Evolutionary conservation across 345 rosid genomes (phyloP), one percentile per base, ranked within the genome.

Genomic region (Linum trigynum): DNA sequence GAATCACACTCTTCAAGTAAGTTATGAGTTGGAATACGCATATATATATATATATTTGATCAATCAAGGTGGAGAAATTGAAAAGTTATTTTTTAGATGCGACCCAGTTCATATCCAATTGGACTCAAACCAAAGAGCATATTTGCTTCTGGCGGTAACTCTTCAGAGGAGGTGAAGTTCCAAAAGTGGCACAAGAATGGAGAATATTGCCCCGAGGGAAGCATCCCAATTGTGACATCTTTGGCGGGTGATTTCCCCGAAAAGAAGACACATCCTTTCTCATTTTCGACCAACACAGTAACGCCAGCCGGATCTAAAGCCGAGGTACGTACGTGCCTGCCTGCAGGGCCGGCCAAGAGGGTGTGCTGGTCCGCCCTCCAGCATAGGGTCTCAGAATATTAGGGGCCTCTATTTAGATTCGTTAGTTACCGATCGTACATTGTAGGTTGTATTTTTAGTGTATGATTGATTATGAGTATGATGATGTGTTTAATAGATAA

Each of bases 201-300:
- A 39, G 11, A 65, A 56, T 77, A 45, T 45, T 45, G 78, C 40
- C 76, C 78, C 5, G 4, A 53, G 17, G 76, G 78, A 78, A 78
- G 71, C 12, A 66, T 74, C 15, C 76, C 78, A 10, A 66, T 74
- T 35, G 0, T 14, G 48, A 78, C 72, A 71, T 37, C 74, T 10
- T 41, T 38, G 4, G 10, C 4, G 9, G 0, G n/a, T 12, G 32
- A 45, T 59, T 14, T 32, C 5, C 40, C 23, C 14, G 55, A 7
- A 51, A 38, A 48, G 53, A 7, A 14, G 12, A 4, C 59, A 43
- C 2, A 14, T 57, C 1, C 36, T 45, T 14, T 38, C 3, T 1
- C 2, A 0, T 10, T 4, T 23, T 7, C 2, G 23, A 1, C 5
- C 5, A 60, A 5, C 7, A 10, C 12, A 61, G 7, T 9, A 3